Percentiles rank a stretch among this genome's conserved stretches.
Conservation (phyloP, 2,329 filamentous ascomycete genomes). For the Didymella arachidicola region DNA sequence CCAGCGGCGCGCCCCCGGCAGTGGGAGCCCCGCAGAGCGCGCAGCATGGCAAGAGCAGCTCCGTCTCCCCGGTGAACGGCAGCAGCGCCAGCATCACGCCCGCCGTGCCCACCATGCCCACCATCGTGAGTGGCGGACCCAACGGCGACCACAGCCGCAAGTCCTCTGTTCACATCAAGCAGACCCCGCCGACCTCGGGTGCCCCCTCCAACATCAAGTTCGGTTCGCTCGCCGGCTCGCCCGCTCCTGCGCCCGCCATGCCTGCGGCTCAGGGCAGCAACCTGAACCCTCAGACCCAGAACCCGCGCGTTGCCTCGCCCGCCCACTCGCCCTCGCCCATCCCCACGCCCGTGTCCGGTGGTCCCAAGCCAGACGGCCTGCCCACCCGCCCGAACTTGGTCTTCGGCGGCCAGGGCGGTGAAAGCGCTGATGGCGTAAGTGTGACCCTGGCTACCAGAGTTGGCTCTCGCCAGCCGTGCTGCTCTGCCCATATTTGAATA, state of each 20-base stretch:
- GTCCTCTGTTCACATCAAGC: slow-evolving; percentile 91
- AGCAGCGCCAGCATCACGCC: slow-evolving; percentile 72
- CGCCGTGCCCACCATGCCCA: slow-evolving; percentile 69
- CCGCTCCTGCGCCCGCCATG: slow-evolving; percentile 70
- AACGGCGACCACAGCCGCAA: slow-evolving; percentile 88
- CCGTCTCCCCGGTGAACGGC: slow-evolving; percentile 83
- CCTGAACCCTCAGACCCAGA: slow-evolving; percentile 62
- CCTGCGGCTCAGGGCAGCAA: slow-evolving; percentile 69
- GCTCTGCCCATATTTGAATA: slow-evolving; percentile 6
- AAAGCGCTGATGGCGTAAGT: slow-evolving; percentile 75
- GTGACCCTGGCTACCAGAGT: slow-evolving; percentile 24
- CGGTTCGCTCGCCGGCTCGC: slow-evolving; percentile 72
- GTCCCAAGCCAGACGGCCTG: slow-evolving; percentile 78
- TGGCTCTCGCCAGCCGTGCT: slow-evolving; percentile 33
- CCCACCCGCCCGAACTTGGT: slow-evolving; percentile 73
- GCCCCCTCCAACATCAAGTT: slow-evolving; percentile 75
- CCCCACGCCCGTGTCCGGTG: slow-evolving; percentile 86
- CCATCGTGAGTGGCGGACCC: slow-evolving; percentile 68
- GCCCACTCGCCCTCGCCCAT: slow-evolving; percentile 92
- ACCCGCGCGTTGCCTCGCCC: slow-evolving; percentile 81
- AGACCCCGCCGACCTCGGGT: slow-evolving; percentile 69
- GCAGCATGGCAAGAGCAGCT: slow-evolving; percentile 54
- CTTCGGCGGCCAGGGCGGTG: slow-evolving; percentile 83
- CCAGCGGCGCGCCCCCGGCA: slow-evolving; percentile 60
- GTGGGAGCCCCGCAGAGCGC: slow-evolving; percentile 63